phyloP scores from a whole-genome alignment of 2,329 filamentous ascomycete genomes.

The Ophiostoma montium region DNA sequence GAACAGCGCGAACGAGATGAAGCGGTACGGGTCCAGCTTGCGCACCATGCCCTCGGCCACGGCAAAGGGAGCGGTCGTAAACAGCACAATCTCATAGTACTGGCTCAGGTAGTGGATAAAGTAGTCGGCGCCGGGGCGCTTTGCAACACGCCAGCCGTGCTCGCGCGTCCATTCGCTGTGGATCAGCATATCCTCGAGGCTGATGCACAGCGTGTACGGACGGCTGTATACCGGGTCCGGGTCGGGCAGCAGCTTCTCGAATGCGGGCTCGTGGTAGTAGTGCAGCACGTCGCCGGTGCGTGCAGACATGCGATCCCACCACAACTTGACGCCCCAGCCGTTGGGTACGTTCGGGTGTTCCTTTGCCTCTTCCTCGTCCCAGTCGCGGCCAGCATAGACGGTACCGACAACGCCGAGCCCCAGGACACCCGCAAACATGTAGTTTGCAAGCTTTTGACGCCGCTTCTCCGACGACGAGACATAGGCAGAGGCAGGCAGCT shows the following conservation, averaged over 20 bases:
- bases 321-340: conserved; percentile 60
- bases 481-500: conserved; percentile 67
- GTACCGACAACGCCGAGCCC: conserved; percentile 41
- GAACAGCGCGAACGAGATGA: conserved; percentile 91
- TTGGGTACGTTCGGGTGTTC: conserved; percentile 57
- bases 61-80: conserved; percentile 74
- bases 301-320: conserved; percentile 69
- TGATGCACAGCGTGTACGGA: conserved; percentile 85
- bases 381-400: conserved; percentile 74
- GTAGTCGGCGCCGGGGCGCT: conserved; percentile 91
- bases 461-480: conserved; percentile 81
- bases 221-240: conserved; percentile 65
- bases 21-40: conserved; percentile 88
- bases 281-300: conserved; percentile 62
- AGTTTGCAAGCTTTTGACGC: conserved; percentile 61
- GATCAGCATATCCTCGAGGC: conserved; percentile 83
- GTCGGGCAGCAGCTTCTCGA: conserved; percentile 81
- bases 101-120: conserved; percentile 93
- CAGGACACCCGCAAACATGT: conserved; percentile 51
- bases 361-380: conserved; percentile 64
- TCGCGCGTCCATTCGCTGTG: conserved; percentile 92
- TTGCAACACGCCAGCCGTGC: conserved; percentile 89
- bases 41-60: conserved; percentile 78
- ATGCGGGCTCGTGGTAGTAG: conserved; percentile 94
- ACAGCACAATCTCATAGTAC: conserved; percentile 95